A percentile compares a stretch with the other conserved stretches of the same genome.
phyloP scores from a whole-genome alignment of 75 land plant genomes.

The Sequoia sempervirens region DNA sequence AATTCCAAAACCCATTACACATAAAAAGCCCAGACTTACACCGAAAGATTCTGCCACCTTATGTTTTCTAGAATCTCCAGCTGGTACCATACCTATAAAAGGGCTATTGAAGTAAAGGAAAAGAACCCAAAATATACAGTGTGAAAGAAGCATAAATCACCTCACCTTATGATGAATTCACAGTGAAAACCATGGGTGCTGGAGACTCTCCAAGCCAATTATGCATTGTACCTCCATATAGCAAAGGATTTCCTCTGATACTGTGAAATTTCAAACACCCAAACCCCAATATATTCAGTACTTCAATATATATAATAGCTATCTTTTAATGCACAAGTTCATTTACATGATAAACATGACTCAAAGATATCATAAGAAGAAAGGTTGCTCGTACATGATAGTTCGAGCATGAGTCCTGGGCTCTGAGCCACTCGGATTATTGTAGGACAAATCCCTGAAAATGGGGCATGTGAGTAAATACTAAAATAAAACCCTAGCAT shows the following conservation, averaged over 20 bases:
- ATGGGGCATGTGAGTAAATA: not conserved
- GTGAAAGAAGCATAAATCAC: not conserved
- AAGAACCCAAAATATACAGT: not conserved
- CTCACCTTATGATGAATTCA: constrained; percentile 47
- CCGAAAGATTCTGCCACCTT: constrained; percentile 60
- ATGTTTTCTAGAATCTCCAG: constrained; percentile 24
- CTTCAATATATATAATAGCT: not conserved
- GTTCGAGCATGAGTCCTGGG: constrained; percentile 51
- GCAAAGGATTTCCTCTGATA: constrained; percentile 44
- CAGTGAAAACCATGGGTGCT: constrained; percentile 37
- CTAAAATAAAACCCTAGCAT: not conserved
- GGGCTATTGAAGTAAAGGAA: not conserved
- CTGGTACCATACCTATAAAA: not conserved
- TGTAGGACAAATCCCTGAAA: constrained; percentile 65
- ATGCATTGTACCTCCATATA: constrained; percentile 53
- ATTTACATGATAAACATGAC: not conserved
- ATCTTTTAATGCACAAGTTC: not conserved
- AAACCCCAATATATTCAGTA: not conserved
- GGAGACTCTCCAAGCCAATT: constrained; percentile 61
- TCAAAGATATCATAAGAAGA: not conserved
- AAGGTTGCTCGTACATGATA: constrained; percentile 30
- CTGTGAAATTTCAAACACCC: constrained; percentile 23
- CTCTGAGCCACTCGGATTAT: constrained; percentile 56
- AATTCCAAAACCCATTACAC: constrained; percentile 33
- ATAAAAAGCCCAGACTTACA: constrained; percentile 41